Base-by-base conservation (phyloP, 768 basidiomycete species). In the Clavulina sp. region DNA sequence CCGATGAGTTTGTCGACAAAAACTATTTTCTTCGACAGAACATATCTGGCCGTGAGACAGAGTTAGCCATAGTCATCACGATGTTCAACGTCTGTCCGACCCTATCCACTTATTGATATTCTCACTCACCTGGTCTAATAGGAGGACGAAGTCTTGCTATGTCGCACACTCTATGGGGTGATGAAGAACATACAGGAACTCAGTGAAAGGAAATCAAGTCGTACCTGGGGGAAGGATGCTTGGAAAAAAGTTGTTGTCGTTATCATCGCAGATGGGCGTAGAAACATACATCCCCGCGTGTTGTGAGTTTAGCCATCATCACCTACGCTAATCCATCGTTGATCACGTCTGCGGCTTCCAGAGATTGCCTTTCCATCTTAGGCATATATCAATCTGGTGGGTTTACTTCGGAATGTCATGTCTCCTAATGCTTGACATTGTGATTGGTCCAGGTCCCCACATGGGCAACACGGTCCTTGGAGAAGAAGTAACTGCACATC, bases 31-130 rank as follows among this genome's bases (percentile, higher is more conserved):
- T 96, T 29, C 73, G 91, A 48, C 92, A 95, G 62, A 82, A 82
- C 60, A 75, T 84, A 60, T 75, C 67, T 55, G 77, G 79, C 29
- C 73, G 89, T 50, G 74, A 80, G 52, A 95, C 89, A 9, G 92
- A 96, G 61, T 63, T 96, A 51, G 84, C 93, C 68, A 83, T 96
- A 62, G 85, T 88, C 53, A 84, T 96, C 59, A 96, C 91, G 23
- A 89, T 95, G 88, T 95, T 82, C 63, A 95, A 95, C 63, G 92
- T 93, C 64, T 62, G 81, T 46, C 24, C 2, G 23, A 63, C 61
- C 2, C 58, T 62, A 36, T 23, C 18, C 33, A 26, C 16, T 3
- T 49, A 7, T 36, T 24, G 31, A 52, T 19, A 29, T 44, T 21
- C 18, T 52, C 52, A 36, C 52, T 43, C 16, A 29, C 51, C 23